These are phyloP conservation scores for Pseudogymnoascus sp. DNA, from an alignment of 2,329 filamentous ascomycete species.

Conservation along the genomic window DNA sequence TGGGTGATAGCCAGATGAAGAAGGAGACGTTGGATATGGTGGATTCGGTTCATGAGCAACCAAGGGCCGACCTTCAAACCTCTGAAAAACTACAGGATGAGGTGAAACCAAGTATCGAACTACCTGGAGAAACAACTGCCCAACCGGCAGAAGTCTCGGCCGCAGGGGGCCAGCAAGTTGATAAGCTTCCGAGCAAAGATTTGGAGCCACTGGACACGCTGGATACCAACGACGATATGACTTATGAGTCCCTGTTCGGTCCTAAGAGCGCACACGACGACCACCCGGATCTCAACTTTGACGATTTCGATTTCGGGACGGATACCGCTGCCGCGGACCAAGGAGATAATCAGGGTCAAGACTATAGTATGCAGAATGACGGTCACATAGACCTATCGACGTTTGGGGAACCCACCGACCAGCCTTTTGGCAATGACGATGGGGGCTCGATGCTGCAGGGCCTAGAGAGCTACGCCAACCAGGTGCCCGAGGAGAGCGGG, in stretches of 20 bases:
- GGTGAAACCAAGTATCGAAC: not conserved
- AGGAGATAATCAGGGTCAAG: conserved; percentile 17
- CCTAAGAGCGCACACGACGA: conserved; percentile 14
- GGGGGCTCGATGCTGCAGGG: conserved; percentile 34
- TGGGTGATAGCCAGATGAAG: not conserved
- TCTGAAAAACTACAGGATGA: not conserved
- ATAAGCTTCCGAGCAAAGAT: not conserved
- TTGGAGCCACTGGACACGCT: conserved; percentile 11
- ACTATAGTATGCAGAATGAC: conserved; percentile 14
- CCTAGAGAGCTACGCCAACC: conserved; percentile 35
- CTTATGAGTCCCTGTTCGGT: conserved; percentile 26
- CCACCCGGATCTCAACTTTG: conserved; percentile 21
- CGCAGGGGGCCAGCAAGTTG: not conserved
- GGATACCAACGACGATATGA: conserved; percentile 20
- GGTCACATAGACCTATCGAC: conserved; percentile 26
- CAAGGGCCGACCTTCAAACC: not conserved
- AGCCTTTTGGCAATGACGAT: conserved; percentile 14
- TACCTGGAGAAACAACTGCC: not conserved
- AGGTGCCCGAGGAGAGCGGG: conserved; percentile 14
- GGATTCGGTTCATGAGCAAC: not conserved
- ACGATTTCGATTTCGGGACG: conserved; percentile 23
- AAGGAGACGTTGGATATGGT: not conserved
- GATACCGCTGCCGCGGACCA: conserved; percentile 13
- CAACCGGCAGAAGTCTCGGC: not conserved
- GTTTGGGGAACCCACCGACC: conserved; percentile 21